phyloP scores from a whole-genome alignment of 225 moss, liverwort and hornwort species.

The Thuidium tamariscinum region DNA sequence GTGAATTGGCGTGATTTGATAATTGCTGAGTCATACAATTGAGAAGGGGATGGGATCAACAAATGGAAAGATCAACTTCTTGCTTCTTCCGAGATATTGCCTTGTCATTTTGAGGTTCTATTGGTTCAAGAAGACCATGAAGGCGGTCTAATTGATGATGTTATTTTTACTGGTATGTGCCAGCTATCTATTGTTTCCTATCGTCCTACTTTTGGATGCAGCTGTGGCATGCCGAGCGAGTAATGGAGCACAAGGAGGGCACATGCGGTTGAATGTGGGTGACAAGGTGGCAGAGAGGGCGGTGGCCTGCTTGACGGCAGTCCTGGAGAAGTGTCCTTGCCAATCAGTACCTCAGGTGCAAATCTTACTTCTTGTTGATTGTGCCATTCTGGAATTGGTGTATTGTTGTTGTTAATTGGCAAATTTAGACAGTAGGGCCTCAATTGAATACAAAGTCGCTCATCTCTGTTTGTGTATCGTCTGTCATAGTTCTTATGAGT shows the following conservation, averaged over 20 bases:
- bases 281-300: conserved; percentile 71
- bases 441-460: not conserved
- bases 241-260: not conserved
- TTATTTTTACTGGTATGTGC: not conserved
- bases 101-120: not conserved
- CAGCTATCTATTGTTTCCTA: conserved; percentile 82
- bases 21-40: not conserved
- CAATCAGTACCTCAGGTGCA: conserved; percentile 62
- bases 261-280: conserved; percentile 32
- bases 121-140: not conserved
- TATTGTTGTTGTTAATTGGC: not conserved
- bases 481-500: not conserved
- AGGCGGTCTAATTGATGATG: not conserved
- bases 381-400: not conserved
- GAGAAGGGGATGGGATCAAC: not conserved
- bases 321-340: conserved; percentile 59
- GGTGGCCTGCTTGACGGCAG: conserved; percentile 43
- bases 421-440: not conserved
- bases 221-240: conserved; percentile 54
- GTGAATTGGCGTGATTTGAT: not conserved
- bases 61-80: not conserved
- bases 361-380: not conserved
- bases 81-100: not conserved
- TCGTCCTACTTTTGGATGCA: conserved; percentile 69
- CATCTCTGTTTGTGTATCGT: not conserved